Evolutionary conservation across 2,329 filamentous ascomycete species (phyloP).

Genomic region (Daldinia sp.): DNA sequence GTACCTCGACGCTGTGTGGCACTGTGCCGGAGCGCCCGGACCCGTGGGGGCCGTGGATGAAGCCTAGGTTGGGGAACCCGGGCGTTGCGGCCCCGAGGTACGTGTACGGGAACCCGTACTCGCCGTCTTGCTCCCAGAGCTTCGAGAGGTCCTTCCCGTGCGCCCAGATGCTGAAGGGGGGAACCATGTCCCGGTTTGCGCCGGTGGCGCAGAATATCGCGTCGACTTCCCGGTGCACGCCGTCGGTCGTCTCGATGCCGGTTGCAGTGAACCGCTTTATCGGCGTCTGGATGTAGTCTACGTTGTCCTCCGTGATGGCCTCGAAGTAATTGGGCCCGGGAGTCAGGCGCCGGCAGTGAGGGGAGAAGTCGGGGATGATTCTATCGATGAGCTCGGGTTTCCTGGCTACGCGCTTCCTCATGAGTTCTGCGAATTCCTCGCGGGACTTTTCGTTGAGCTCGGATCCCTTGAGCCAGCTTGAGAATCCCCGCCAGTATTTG

Average conservation of each 20-base stretch:
- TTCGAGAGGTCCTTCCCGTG: conserved; percentile 61
- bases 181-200: conserved; percentile 66
- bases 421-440: conserved; percentile 59
- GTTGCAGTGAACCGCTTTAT: conserved; percentile 67
- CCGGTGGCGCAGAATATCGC: conserved; percentile 75
- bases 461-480: conserved; percentile 61
- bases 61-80: conserved; percentile 73
- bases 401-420: conserved; percentile 60
- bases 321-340: conserved; percentile 74
- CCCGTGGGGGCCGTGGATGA: conserved; percentile 68
- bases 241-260: conserved; percentile 68
- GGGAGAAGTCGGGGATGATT: conserved; percentile 69
- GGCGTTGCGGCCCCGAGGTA: conserved; percentile 72
- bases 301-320: conserved; percentile 67
- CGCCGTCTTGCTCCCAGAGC: conserved; percentile 64
- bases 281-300: conserved; percentile 64
- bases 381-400: conserved; percentile 64
- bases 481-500: conserved; percentile 70
- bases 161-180: conserved; percentile 67
- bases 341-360: conserved; percentile 70
- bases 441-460: conserved; percentile 58
- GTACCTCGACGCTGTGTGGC: conserved; percentile 71
- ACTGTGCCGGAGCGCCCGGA: conserved; percentile 70
- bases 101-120: conserved; percentile 70
- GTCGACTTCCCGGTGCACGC: conserved; percentile 64